Percentiles rank a stretch among this genome's conserved stretches.
Conservation (phyloP, 495 filamentous ascomycete genomes). For the Sporormia fimetaria region DNA sequence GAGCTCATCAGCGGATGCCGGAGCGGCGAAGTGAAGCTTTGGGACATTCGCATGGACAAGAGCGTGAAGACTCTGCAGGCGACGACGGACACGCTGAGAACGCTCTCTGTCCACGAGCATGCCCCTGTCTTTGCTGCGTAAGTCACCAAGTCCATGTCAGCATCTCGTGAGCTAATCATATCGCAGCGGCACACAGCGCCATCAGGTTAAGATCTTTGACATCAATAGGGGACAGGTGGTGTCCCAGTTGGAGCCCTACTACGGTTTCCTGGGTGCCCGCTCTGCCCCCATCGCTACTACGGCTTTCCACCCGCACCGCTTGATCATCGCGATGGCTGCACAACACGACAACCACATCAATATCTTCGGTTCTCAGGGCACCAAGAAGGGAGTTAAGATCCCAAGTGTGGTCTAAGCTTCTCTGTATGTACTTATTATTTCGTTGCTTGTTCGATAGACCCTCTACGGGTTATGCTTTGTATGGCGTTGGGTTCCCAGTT, state of each 20-base stretch:
- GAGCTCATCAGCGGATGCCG: conserved; percentile 79
- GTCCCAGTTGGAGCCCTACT: conserved; percentile 75
- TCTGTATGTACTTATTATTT: too few species aligned
- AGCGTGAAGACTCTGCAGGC: conserved; percentile 61
- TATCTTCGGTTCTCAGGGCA: conserved; percentile 49
- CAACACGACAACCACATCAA: conserved; percentile 62
- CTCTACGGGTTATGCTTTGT: too few species aligned
- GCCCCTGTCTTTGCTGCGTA: conserved; percentile 94
- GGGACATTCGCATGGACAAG: conserved; percentile 82
- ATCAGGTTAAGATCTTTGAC: conserved; percentile 86
- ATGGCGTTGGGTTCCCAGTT: too few species aligned
- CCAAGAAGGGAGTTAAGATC: conserved; percentile 16
- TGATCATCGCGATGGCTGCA: conserved; percentile 77
- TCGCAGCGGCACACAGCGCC: conserved; percentile 68
- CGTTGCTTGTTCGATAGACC: too few species aligned
- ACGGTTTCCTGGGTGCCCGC: conserved; percentile 61
- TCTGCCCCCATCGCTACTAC: conserved; percentile 73
- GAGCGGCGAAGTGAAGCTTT: conserved; percentile 86
- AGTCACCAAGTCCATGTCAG: conserved; percentile 30
- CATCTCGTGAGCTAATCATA: conserved; percentile 25
- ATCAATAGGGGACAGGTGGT: conserved; percentile 53
- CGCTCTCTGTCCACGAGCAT: conserved; percentile 89
- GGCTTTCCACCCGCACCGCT: conserved; percentile 90
- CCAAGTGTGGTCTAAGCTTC: background rate
- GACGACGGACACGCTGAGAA: conserved; percentile 63